Conservation (phyloP, 2,329 filamentous ascomycete genomes). For the Colletotrichum eleusines region DNA sequence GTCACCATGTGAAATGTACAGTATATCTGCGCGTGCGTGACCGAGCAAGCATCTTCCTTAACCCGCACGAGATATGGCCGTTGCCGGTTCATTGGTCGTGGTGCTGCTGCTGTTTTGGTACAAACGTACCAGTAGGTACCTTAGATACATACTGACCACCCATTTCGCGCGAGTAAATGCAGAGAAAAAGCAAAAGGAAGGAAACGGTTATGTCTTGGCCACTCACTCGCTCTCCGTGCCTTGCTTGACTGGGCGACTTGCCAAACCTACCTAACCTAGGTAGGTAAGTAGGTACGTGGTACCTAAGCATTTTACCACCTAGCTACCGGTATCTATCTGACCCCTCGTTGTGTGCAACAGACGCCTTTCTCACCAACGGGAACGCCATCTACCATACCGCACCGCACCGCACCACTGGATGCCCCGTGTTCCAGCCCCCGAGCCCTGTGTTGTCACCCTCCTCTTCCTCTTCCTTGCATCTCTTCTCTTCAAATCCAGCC, state of each 20-base stretch:
- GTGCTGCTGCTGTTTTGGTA: neutral
- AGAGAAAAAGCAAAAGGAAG: neutral
- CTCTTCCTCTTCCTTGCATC: neutral
- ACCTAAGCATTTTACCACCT: no score
- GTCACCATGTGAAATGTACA: no score
- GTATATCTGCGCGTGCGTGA: no score
- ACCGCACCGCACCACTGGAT: constrained; percentile 6
- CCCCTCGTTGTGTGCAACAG: neutral
- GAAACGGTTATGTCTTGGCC: neutral
- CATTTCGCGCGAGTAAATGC: neutral
- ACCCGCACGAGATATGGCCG: neutral
- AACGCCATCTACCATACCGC: neutral
- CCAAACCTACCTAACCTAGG: neutral
- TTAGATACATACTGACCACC: no score
- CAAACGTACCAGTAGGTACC: neutral
- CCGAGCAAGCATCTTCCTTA: neutral
- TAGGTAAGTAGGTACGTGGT: neutral
- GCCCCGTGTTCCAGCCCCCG: constrained; percentile 28
- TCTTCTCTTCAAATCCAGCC: constrained; percentile 6
- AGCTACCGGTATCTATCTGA: neutral
- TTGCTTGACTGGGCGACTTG: neutral
- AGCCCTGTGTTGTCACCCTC: constrained; percentile 22
- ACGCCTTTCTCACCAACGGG: neutral
- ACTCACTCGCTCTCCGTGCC: neutral
- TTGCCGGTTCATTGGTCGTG: neutral